Evolutionary conservation across 192 early-diverging fungal species (phyloP), one percentile per base, ranked within the genome.

Genomic region (Thamnidium elegans): DNA sequence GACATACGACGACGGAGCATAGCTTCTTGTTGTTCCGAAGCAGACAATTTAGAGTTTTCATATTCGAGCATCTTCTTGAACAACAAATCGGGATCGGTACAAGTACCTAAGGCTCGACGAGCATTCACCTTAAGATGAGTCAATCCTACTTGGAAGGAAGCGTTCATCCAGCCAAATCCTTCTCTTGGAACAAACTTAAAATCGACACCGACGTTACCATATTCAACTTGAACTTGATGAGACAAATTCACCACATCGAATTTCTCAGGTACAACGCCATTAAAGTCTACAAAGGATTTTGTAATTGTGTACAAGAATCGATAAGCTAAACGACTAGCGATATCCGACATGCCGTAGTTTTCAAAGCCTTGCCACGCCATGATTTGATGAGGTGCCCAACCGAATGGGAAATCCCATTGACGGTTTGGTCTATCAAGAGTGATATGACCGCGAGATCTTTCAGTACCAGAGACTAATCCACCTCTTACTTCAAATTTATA

Each of bases 121-220:
- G 91, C 81, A 55, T 84, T 80, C n/a, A 73, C 70, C 11, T 83
- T 88, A 55, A 97, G 72, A 51, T 90, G 89, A 3, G 77, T 82
- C n/a, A 95, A 71, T 8, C 95, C 95, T 7, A 95, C 83, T 79
- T 94, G 89, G 68, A 88, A 89, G n/a, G 84, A 87, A 15, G 95
- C 89, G 67, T 97, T 99, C 97, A 97, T 99, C 97, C 95, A 99
- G 19, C 97, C 97, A 73, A 99, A 99, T 10, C 97, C 97, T 80
- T 99, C 97, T 2, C 92, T 82, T 0, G 93, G 89, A 13, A 97
- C 89, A 77, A 83, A 92, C 71, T 94, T 90, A 80, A 98, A 98
- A 68, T 97, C 95, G 0, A 84, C 75, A 3, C 97, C 97, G 0
- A 98, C 94, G 61, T 96, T 96, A 32, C 96, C 96, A 62, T 98